Evolutionary conservation across 805 yeast species (phyloP).

Genomic region (Starmerella asiatica): DNA sequence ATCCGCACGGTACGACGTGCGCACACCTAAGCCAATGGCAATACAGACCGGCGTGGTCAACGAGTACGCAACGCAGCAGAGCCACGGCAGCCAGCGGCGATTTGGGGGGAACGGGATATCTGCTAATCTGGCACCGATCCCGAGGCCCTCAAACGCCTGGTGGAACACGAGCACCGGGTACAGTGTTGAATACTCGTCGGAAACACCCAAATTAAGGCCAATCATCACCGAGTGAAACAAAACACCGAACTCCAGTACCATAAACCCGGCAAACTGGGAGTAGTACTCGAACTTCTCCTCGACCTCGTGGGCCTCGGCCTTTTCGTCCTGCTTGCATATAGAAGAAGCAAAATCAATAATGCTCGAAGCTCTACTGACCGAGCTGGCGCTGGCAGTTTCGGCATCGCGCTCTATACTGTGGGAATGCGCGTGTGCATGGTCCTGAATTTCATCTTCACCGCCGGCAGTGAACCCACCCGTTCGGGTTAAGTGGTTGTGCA

Average conservation of each 20-base stretch:
- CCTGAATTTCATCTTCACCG: neutral
- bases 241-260: slow-evolving; percentile 58
- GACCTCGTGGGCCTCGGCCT: slow-evolving; percentile 18
- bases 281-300: slow-evolving; percentile 23
- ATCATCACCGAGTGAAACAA: slow-evolving; percentile 64
- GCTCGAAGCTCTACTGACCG: slow-evolving; percentile 5
- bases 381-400: slow-evolving; percentile 1
- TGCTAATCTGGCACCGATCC: slow-evolving; percentile 59
- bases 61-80: slow-evolving; percentile 38
- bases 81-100: slow-evolving; percentile 39
- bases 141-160: slow-evolving; percentile 69
- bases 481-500: slow-evolving; percentile 17
- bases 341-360: no score
- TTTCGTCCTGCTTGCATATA: neutral
- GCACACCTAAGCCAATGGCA: slow-evolving; percentile 65
- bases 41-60: slow-evolving; percentile 55
- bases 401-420: slow-evolving; percentile 8
- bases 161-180: slow-evolving; percentile 59
- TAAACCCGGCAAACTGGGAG: slow-evolving; percentile 33
- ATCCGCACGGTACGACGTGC: slow-evolving; percentile 41
- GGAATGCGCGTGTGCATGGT: neutral
- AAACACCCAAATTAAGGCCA: slow-evolving; percentile 52
- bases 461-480: neutral
- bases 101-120: slow-evolving; percentile 41
- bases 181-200: slow-evolving; percentile 49